phyloP scores from a whole-genome alignment of 208 protist genomes.

The Trypanosoma congolense region DNA sequence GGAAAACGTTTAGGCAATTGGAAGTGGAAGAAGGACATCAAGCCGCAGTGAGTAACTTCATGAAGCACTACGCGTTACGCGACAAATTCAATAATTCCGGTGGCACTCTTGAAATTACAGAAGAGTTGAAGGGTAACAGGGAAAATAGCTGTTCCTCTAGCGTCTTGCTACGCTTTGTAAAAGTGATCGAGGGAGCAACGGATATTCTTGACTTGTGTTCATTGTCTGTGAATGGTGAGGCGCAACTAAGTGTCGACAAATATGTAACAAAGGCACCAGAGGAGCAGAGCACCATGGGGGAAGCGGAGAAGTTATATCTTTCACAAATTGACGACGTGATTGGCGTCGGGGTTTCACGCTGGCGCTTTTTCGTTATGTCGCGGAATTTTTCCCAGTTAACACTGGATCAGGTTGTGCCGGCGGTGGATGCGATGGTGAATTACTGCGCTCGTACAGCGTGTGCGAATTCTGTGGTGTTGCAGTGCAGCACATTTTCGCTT shows the following conservation, averaged over 20 bases:
- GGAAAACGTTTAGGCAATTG: constrained; percentile 85
- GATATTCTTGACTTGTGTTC: constrained; percentile 84
- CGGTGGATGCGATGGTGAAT: constrained; percentile 22
- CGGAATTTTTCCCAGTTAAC: constrained; percentile 14
- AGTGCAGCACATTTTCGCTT: constrained; percentile 49
- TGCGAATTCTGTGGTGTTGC: constrained; percentile 57
- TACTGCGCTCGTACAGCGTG: constrained; percentile 25
- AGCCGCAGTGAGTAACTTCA: constrained; percentile 67
- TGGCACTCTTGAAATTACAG: neutral
- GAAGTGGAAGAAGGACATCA: constrained; percentile 45
- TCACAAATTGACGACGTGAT: constrained; percentile 48
- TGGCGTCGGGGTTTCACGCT: constrained; percentile 43
- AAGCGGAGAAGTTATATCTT: constrained; percentile 54
- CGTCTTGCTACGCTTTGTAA: constrained; percentile 61
- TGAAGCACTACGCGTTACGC: constrained; percentile 80
- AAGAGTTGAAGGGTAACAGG: neutral
- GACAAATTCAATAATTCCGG: neutral
- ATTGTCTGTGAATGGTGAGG: constrained; percentile 25
- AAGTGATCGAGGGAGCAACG: constrained; percentile 70
- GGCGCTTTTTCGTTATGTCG: constrained; percentile 37
- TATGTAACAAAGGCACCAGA: constrained; percentile 68
- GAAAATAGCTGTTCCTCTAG: neutral
- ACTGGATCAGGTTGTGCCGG: constrained; percentile 9
- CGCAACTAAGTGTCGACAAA: constrained; percentile 43
- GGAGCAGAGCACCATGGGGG: constrained; percentile 64